A percentile compares a stretch with the other conserved stretches of the same genome.
Evolutionary conservation across 2,329 filamentous ascomycete genomes (phyloP).

Genomic region (Fusarium sp.): DNA sequence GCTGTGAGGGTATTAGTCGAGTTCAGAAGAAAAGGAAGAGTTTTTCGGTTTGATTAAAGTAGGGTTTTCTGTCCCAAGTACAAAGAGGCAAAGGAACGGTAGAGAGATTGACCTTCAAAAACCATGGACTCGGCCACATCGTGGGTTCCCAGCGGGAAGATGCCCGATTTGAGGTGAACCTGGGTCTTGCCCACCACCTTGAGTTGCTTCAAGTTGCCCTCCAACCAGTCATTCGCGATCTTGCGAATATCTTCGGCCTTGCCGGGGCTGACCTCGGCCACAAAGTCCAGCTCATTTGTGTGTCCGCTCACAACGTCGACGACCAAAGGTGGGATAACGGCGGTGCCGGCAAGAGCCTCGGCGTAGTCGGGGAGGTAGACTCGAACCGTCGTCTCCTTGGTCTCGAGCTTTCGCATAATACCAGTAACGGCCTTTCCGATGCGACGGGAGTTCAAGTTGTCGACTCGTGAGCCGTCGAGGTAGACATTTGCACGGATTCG

Average conservation of each 20-base stretch:
- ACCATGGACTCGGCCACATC: constrained; percentile 77
- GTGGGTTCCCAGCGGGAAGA: constrained; percentile 83
- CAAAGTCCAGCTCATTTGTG: constrained; percentile 80
- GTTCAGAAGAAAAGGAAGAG: constrained; percentile 28
- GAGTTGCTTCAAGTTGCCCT: constrained; percentile 78
- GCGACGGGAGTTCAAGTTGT: constrained; percentile 75
- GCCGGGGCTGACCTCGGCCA: constrained; percentile 80
- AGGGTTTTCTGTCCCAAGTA: constrained; percentile 69
- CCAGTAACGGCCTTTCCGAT: constrained; percentile 83
- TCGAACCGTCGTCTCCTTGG: constrained; percentile 74
- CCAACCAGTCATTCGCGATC: constrained; percentile 89
- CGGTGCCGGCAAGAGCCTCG: constrained; percentile 80
- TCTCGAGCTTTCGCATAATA: constrained; percentile 81
- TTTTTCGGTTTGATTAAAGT: constrained; percentile 45
- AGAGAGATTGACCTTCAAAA: constrained; percentile 85
- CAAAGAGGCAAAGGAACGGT: constrained; percentile 69
- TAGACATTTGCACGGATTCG: constrained; percentile 84
- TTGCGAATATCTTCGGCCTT: constrained; percentile 80
- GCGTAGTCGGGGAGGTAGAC: constrained; percentile 87
- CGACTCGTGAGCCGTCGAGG: constrained; percentile 81
- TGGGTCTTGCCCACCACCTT: constrained; percentile 78
- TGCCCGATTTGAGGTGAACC: constrained; percentile 80
- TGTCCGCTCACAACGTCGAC: constrained; percentile 83
- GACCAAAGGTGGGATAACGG: constrained; percentile 77
- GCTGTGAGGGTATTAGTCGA: constrained; percentile 58